Evolutionary conservation across 1,284 basidiomycete species (phyloP).

Genomic region (Trichosporon sp.): DNA sequence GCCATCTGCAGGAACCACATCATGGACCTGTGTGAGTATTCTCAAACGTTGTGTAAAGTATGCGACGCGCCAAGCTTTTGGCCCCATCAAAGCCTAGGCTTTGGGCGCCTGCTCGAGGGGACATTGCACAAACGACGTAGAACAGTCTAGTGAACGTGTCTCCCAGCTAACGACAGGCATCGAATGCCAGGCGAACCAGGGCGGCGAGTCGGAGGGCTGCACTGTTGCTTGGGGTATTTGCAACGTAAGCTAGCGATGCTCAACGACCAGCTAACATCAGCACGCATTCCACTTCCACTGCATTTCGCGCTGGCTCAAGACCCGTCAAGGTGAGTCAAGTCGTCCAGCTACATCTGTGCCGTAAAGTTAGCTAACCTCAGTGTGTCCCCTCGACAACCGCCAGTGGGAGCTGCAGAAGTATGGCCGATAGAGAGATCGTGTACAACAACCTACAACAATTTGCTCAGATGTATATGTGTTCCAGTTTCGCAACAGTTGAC

Average conservation of each 20-base stretch:
- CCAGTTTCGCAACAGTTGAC: neutral
- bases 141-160: too few species aligned
- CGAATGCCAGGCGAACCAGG: constrained; percentile 99
- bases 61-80: too few species aligned
- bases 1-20: constrained; percentile 96
- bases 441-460: neutral
- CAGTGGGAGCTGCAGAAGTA: constrained; percentile 50
- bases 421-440: constrained; percentile 35
- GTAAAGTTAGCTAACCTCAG: constrained; percentile 46
- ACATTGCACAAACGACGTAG: too few species aligned
- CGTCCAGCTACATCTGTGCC: neutral
- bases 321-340: constrained; percentile 60
- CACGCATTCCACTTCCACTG: constrained; percentile 99
- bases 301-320: constrained; percentile 99
- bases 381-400: constrained; percentile 91
- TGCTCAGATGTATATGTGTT: neutral
- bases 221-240: constrained; percentile 99
- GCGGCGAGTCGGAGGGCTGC: constrained; percentile 88
- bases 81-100: too few species aligned
- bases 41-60: too few species aligned
- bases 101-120: too few species aligned
- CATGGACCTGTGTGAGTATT: constrained; percentile 86
- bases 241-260: constrained; percentile 58
- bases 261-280: constrained; percentile 49
- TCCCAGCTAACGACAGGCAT: constrained; percentile 62